phyloP scores from a whole-genome alignment of 78 protist genomes.

The Dictyostelium citrinum region DNA sequence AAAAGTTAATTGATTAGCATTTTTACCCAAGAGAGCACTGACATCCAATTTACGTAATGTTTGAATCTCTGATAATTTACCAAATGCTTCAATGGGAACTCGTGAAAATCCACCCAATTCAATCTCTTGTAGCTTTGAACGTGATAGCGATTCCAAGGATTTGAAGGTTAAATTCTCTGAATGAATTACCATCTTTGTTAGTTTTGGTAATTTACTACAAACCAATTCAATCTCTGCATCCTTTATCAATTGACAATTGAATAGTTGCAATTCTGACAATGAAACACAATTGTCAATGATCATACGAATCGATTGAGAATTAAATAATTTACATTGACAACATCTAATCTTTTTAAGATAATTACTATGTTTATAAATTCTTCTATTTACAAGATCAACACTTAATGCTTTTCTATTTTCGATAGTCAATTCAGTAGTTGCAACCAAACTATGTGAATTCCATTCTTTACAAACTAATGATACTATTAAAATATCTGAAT shows the following conservation, averaged over 20 bases:
- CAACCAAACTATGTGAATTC: conserved; percentile 27
- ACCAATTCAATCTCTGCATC: conserved; percentile 48
- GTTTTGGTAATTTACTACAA: not conserved
- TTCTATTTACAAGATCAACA: conserved; percentile 35
- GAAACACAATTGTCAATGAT: conserved; percentile 29
- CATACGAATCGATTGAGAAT: not conserved
- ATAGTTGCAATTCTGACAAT: conserved; percentile 8
- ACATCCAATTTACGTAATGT: conserved; percentile 21
- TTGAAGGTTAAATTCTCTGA: not conserved
- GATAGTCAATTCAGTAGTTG: conserved; percentile 40
- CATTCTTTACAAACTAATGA: conserved; percentile 53
- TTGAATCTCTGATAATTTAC: conserved; percentile 5
- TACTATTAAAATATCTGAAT: conserved; percentile 10
- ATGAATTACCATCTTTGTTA: conserved; percentile 16
- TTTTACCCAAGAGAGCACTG: not conserved
- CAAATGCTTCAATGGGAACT: not conserved
- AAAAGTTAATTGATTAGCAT: not conserved
- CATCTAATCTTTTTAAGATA: conserved; percentile 36
- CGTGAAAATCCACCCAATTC: conserved; percentile 55
- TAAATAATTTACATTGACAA: not conserved
- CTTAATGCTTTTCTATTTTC: conserved; percentile 20
- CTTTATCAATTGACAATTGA: conserved; percentile 8
- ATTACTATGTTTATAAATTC: conserved; percentile 59
- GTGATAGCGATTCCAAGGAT: not conserved
- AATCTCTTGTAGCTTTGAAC: not conserved